These are phyloP conservation scores for Wickerhamiella sorbophila DNA, from an alignment of 805 yeast genomes.

Conservation along the genomic window DNA sequence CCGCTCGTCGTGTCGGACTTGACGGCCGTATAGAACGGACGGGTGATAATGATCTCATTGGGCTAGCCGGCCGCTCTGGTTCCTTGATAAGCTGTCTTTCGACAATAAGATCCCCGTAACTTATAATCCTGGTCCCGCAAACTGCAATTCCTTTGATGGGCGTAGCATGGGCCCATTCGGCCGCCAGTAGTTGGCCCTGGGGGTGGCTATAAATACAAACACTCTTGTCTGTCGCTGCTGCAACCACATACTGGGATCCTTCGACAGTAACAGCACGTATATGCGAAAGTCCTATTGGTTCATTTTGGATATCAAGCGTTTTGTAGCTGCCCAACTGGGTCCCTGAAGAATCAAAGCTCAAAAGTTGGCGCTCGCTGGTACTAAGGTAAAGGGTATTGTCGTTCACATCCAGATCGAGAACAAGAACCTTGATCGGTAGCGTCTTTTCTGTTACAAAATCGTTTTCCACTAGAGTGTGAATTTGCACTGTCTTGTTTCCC, in stretches of 20 bases:
- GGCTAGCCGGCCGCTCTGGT: neutral
- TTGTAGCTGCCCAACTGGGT: slow-evolving; percentile 6
- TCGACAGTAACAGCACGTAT: slow-evolving; percentile 4
- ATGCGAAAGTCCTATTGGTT: slow-evolving; percentile 9
- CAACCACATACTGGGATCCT: slow-evolving; percentile 15
- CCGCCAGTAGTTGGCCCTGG: slow-evolving; percentile 34
- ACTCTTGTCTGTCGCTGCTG: slow-evolving; percentile 40
- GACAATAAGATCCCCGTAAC: slow-evolving; percentile 12
- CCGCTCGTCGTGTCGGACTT: neutral
- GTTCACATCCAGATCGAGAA: slow-evolving; percentile 28
- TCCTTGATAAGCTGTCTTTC: slow-evolving; percentile 3
- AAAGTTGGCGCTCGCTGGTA: slow-evolving; percentile 15
- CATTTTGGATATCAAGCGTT: slow-evolving; percentile 11
- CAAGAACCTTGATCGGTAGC: slow-evolving; percentile 38
- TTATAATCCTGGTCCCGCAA: slow-evolving; percentile 7
- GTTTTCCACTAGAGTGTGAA: slow-evolving; percentile 28
- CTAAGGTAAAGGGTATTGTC: slow-evolving; percentile 5
- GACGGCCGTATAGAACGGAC: neutral
- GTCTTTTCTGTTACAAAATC: slow-evolving; percentile 31
- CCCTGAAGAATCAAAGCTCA: slow-evolving; percentile 9
- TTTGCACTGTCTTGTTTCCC: slow-evolving; percentile 44
- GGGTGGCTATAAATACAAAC: slow-evolving; percentile 35
- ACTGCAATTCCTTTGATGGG: slow-evolving; percentile 31
- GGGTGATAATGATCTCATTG: neutral
- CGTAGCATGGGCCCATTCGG: slow-evolving; percentile 50